A percentile compares a stretch with the other conserved stretches of the same genome.
Conservation (phyloP, 2,329 filamentous ascomycete species). For the Dactylonectria estremocensis region DNA sequence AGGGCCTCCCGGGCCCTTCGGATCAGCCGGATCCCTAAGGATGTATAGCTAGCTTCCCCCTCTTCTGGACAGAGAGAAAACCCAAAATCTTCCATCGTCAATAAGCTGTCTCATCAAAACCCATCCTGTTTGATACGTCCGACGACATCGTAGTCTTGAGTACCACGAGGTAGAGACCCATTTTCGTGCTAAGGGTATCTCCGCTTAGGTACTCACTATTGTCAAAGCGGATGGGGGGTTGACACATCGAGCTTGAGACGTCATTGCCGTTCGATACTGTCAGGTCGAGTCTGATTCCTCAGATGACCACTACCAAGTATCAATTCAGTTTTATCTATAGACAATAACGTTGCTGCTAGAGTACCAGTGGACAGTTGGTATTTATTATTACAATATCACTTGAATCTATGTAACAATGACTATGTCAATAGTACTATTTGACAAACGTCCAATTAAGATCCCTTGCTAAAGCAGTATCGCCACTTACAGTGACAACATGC, state of each 20-base stretch:
- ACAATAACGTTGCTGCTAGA: not conserved
- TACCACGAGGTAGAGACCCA: no score
- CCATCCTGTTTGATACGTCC: no score
- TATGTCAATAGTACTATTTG: not conserved
- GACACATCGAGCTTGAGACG: not conserved
- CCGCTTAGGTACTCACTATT: not conserved
- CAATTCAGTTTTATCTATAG: not conserved
- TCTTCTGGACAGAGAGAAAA: no score
- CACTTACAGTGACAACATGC: slow-evolving; percentile 36
- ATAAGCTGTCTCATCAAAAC: no score
- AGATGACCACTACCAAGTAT: not conserved
- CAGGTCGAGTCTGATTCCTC: not conserved
- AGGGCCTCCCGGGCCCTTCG: no score
- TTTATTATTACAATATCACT: not conserved
- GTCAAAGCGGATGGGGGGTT: not conserved
- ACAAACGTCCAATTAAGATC: slow-evolving; percentile 1
- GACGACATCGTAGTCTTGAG: no score
- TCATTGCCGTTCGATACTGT: not conserved
- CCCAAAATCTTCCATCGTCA: no score
- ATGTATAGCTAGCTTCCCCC: no score
- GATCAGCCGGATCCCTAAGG: no score
- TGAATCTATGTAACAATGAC: not conserved
- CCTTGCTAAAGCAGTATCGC: not conserved
- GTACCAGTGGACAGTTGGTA: not conserved
- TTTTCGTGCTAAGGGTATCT: no score